Base-by-base conservation (phyloP, 805 yeast genomes). In the Wickerhamomyces alni region DNA sequence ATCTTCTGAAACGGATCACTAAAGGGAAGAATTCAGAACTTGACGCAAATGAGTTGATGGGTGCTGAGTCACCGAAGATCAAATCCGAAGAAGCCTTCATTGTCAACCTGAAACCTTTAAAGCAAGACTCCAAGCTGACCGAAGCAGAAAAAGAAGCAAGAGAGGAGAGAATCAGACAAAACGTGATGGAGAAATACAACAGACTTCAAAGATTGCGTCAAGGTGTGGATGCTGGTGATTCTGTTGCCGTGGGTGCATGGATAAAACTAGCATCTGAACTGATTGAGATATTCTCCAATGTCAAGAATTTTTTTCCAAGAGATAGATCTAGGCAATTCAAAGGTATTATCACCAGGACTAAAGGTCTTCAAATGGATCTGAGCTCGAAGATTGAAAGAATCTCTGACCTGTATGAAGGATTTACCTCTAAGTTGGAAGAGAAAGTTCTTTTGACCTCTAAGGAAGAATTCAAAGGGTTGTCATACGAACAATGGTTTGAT, bases 401-500 rank as follows among this genome's bases (percentile, higher is more conserved):
- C 39, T 74, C 80, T 9, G 71, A 78, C 47, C 63, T 86, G 35
- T 76, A 79, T 44, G 83, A 80, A 48, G 89, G 69, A 19, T 67
- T 62, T 27, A 60, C 61, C 6, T 56, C 66, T 3, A 51, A 68
- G 51, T 53, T 63, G 55, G 65, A 65, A 35, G 75, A 63, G 35
- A 66, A 64, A 67, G 55, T 67, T 3, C 59, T 62, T 5, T 44
- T 62, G 30, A 72, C 79, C 0, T 73, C 85, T 0, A 70, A 71
- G 11, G 66, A 68, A 1, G 80, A 74, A 50, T 85, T 83, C 53
- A 69, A 95, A 41, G 96, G 96, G 0, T 62, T 88, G 17, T 64
- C 70, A 3, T 85, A 85, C 57, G 84, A 82, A 29, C 73, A 73
- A 28, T 93, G 99, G 99, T 87, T 87, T 58, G 78, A 75, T 45